Evolutionary conservation across 1,139 yeast genomes (phyloP).

Genomic region (Wickerhamomyces sp.): DNA sequence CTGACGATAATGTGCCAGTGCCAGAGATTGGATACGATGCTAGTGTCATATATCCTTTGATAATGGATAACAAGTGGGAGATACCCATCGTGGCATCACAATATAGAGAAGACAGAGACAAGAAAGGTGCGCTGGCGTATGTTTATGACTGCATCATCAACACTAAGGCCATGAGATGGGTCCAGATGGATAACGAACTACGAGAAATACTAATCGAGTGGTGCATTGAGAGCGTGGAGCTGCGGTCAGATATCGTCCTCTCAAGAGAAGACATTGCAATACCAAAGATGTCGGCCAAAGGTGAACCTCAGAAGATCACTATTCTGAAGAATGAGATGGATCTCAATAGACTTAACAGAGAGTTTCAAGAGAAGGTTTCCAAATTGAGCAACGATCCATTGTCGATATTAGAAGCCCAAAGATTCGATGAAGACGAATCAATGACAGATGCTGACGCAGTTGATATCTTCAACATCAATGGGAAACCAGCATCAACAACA

Average conservation of each 20-base stretch:
- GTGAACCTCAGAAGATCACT: slow-evolving; percentile 29
- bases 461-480: slow-evolving; percentile 12
- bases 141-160: slow-evolving; percentile 78
- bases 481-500: not conserved
- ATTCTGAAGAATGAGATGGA: slow-evolving; percentile 16
- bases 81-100: slow-evolving; percentile 72
- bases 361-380: slow-evolving; percentile 8
- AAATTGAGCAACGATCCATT: slow-evolving; percentile 14
- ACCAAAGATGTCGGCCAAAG: slow-evolving; percentile 65
- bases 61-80: slow-evolving; percentile 76
- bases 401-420: slow-evolving; percentile 17
- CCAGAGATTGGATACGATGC: slow-evolving; percentile 53
- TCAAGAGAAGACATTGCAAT: slow-evolving; percentile 35
- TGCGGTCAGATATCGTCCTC: slow-evolving; percentile 40
- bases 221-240: slow-evolving; percentile 64
- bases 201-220: slow-evolving; percentile 35
- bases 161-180: slow-evolving; percentile 56
- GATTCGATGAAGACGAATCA: slow-evolving; percentile 14
- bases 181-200: slow-evolving; percentile 42
- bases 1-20: slow-evolving; percentile 58
- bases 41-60: slow-evolving; percentile 54
- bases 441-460: slow-evolving; percentile 5
- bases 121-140: slow-evolving; percentile 58
- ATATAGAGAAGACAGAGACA: slow-evolving; percentile 52
- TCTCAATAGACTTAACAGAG: slow-evolving; percentile 9